These are phyloP conservation scores for Fusarium longipes DNA, from an alignment of 2,329 filamentous ascomycete genomes.

Conservation along the genomic window DNA sequence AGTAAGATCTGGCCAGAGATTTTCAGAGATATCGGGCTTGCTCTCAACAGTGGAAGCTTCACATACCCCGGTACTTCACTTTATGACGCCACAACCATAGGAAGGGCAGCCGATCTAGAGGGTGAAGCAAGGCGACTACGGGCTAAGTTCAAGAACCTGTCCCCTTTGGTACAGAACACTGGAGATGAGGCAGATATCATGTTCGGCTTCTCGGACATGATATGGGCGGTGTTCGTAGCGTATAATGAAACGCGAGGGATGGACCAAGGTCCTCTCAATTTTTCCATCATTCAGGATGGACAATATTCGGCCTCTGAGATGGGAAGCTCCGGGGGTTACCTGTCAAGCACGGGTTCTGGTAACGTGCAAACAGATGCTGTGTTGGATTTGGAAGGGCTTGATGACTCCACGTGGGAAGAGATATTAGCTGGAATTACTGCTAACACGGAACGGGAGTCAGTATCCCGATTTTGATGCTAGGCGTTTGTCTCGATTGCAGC, in stretches of 20 bases:
- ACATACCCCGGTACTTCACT: background rate
- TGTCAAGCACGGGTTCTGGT: constrained; percentile 11
- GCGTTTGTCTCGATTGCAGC: background rate
- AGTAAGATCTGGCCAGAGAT: constrained; percentile 7
- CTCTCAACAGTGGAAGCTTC: background rate
- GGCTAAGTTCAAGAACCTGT: constrained; percentile 5
- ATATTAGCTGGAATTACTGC: background rate
- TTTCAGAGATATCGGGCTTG: background rate
- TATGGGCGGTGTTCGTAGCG: constrained; percentile 8
- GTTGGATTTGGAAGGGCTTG: background rate
- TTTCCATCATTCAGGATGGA: background rate
- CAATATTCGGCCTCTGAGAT: background rate
- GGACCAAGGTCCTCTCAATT: background rate
- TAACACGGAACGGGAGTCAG: background rate
- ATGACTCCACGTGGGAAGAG: constrained; percentile 17
- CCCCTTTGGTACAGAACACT: background rate
- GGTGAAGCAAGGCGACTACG: background rate
- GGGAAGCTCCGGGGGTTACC: constrained; percentile 6
- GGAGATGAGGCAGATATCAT: background rate
- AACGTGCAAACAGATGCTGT: background rate
- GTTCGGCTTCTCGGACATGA: constrained; percentile 8
- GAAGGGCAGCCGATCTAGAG: background rate
- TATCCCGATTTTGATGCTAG: background rate
- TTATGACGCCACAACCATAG: background rate
- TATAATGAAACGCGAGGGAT: background rate